phyloP scores from a whole-genome alignment of 1,284 basidiomycete species.

The Moniliophthora roreri region DNA sequence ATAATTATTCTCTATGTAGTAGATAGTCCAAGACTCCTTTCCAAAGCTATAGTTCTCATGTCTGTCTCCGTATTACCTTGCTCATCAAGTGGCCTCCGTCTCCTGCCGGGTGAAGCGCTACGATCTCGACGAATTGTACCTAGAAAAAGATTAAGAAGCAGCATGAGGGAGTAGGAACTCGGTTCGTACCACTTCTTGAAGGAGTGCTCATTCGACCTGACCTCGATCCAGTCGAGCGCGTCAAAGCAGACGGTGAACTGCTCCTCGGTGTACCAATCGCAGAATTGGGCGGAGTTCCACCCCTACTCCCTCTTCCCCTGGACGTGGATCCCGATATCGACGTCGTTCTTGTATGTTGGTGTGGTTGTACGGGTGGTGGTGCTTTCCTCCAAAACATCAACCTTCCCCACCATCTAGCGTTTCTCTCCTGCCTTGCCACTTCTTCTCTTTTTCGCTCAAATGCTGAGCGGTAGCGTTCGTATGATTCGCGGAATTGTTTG shows the following conservation, averaged over 20 bases:
- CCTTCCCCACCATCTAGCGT: slow-evolving; percentile 42
- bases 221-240: not conserved
- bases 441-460: slow-evolving; percentile 85
- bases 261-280: slow-evolving; percentile 35
- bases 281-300: slow-evolving; percentile 36
- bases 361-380: slow-evolving; percentile 3
- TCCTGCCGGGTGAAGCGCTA: slow-evolving; percentile 3
- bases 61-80: slow-evolving; percentile 3
- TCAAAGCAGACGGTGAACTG: slow-evolving; percentile 25
- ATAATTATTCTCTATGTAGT: not conserved
- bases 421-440: slow-evolving; percentile 44
- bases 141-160: not conserved
- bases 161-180: not conserved
- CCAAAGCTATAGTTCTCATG: slow-evolving; percentile 25
- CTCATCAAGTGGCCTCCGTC: slow-evolving; percentile 13
- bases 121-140: not conserved
- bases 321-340: slow-evolving; percentile 28
- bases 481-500: slow-evolving; percentile 82
- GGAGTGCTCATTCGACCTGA: slow-evolving; percentile 9
- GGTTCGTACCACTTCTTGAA: not conserved
- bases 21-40: slow-evolving; percentile 46
- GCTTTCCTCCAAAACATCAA: slow-evolving; percentile 27
- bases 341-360: slow-evolving; percentile 19
- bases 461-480: slow-evolving; percentile 89
- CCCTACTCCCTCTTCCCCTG: slow-evolving; percentile 30